Evolutionary conservation across 2,329 filamentous ascomycete species (phyloP).

Genomic region (Aureobasidium sp.): DNA sequence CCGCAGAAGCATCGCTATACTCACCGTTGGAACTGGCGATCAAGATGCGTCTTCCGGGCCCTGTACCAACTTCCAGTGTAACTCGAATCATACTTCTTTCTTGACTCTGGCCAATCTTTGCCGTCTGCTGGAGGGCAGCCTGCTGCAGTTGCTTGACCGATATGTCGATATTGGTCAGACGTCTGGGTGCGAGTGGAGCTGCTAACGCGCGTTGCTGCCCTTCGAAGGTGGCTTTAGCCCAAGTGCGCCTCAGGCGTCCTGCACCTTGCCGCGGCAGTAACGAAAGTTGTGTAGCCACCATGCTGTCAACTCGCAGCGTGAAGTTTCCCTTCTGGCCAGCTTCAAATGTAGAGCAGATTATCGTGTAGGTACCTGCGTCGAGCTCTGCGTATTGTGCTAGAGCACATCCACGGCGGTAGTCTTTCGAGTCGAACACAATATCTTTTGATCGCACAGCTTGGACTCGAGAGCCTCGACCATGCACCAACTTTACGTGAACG

Average conservation of each 20-base stretch:
- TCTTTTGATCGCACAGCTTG: slow-evolving; percentile 63
- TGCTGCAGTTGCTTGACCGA: slow-evolving; percentile 1
- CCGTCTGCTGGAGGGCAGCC: slow-evolving; percentile 20
- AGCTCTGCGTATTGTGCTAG: slow-evolving; percentile 54
- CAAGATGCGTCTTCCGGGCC: slow-evolving; percentile 56
- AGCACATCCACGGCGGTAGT: slow-evolving; percentile 75
- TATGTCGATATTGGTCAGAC: slow-evolving; percentile 33
- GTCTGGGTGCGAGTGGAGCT: slow-evolving; percentile 39
- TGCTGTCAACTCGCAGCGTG: slow-evolving; percentile 62
- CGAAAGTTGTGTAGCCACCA: slow-evolving; percentile 45
- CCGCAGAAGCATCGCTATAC: slow-evolving; percentile 59
- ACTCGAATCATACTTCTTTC: slow-evolving; percentile 52
- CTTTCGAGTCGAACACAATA: slow-evolving; percentile 73
- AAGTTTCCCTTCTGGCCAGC: slow-evolving; percentile 68
- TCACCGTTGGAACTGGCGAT: slow-evolving; percentile 62
- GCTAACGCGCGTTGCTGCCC: slow-evolving; percentile 44
- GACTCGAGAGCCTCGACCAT: slow-evolving; percentile 65
- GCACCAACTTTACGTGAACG: slow-evolving; percentile 77
- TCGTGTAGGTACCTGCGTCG: slow-evolving; percentile 68
- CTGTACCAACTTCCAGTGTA: slow-evolving; percentile 63
- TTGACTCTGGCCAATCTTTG: slow-evolving; percentile 15
- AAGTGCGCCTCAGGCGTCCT: slow-evolving; percentile 56
- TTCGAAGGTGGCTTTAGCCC: slow-evolving; percentile 46
- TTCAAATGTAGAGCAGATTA: slow-evolving; percentile 88
- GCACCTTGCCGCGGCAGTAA: slow-evolving; percentile 65